Conservation (phyloP, 73 alveolate species). For the Urostyla sp. region DNA sequence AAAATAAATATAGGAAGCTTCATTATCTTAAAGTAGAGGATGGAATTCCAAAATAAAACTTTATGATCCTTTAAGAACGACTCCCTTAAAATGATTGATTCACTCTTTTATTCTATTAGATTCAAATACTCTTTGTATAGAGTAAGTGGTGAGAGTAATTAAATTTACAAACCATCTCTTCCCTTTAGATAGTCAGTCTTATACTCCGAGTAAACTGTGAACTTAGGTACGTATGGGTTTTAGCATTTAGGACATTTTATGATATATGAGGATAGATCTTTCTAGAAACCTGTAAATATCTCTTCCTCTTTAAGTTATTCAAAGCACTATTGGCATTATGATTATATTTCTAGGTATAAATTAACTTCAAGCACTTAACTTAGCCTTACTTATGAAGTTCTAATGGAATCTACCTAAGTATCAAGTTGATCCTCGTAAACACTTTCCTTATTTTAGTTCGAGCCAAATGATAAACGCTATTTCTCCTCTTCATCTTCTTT, state of each 20-base stretch:
- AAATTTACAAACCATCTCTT: slow-evolving; percentile 57
- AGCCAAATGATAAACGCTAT: slow-evolving; percentile 18
- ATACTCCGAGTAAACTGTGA: slow-evolving; percentile 60
- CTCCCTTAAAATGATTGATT: slow-evolving; percentile 49
- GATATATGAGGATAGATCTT: slow-evolving; percentile 63
- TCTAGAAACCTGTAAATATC: slow-evolving; percentile 68
- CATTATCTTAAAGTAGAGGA: slow-evolving; percentile 65
- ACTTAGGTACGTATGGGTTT: slow-evolving; percentile 66
- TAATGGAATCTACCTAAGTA: slow-evolving; percentile 16
- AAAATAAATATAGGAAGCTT: slow-evolving; percentile 74
- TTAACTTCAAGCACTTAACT: slow-evolving; percentile 19
- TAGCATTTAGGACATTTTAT: slow-evolving; percentile 73
- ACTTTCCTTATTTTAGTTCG: slow-evolving; percentile 21
- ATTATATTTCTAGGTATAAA: slow-evolving; percentile 28
- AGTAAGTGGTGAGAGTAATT: slow-evolving; percentile 73
- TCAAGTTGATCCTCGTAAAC: slow-evolving; percentile 39
- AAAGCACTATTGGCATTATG: slow-evolving; percentile 35
- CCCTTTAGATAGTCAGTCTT: slow-evolving; percentile 49
- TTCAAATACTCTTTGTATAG: slow-evolving; percentile 69
- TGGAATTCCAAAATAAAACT: slow-evolving; percentile 73
- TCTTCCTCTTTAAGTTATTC: slow-evolving; percentile 69
- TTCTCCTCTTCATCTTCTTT: slow-evolving; percentile 57
- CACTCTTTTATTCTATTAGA: slow-evolving; percentile 66
- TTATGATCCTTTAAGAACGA: slow-evolving; percentile 65
- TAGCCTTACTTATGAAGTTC: slow-evolving; percentile 38